Percentiles rank a stretch among this genome's conserved stretches.
These are phyloP conservation scores for Rhynchosporium secalis DNA, from an alignment of 2,329 filamentous ascomycete species.

Conservation along the genomic window DNA sequence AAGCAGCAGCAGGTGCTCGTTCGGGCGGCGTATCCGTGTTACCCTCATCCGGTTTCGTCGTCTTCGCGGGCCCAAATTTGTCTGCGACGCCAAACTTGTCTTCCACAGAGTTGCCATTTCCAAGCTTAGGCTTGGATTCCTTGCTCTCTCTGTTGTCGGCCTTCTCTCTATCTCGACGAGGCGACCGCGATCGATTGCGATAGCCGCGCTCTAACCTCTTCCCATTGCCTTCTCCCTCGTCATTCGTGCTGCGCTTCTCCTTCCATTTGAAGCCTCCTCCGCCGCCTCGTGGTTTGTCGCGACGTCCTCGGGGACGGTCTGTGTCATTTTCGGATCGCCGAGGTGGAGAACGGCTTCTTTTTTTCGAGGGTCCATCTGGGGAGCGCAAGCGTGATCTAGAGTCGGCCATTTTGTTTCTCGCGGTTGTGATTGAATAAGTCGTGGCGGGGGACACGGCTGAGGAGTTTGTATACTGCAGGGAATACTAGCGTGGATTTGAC, in stretches of 20 bases:
- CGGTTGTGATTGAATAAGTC: background rate
- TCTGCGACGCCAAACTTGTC: conserved; percentile 39
- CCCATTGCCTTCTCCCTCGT: conserved; percentile 47
- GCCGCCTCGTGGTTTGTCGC: conserved; percentile 33
- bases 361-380: conserved; percentile 27
- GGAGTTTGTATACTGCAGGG: background rate
- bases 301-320: conserved; percentile 28
- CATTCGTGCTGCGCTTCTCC: conserved; percentile 49
- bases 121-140: conserved; percentile 7
- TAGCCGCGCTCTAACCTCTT: conserved; percentile 55
- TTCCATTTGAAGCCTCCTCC: conserved; percentile 59
- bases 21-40: conserved; percentile 28
- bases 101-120: conserved; percentile 25
- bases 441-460: conserved; percentile 9
- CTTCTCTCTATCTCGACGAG: conserved; percentile 36
- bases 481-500: conserved; percentile 3
- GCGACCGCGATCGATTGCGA: conserved; percentile 44
- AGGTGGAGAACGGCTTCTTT: conserved; percentile 47
- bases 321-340: conserved; percentile 44
- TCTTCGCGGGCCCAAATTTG: conserved; percentile 34
- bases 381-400: conserved; percentile 34
- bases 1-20: conserved; percentile 29
- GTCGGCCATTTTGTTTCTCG: conserved; percentile 40
- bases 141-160: conserved; percentile 2
- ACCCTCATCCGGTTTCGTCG: conserved; percentile 19